Base-by-base conservation (phyloP, 2,329 filamentous ascomycete species). In the Xylariaceae sp. region DNA sequence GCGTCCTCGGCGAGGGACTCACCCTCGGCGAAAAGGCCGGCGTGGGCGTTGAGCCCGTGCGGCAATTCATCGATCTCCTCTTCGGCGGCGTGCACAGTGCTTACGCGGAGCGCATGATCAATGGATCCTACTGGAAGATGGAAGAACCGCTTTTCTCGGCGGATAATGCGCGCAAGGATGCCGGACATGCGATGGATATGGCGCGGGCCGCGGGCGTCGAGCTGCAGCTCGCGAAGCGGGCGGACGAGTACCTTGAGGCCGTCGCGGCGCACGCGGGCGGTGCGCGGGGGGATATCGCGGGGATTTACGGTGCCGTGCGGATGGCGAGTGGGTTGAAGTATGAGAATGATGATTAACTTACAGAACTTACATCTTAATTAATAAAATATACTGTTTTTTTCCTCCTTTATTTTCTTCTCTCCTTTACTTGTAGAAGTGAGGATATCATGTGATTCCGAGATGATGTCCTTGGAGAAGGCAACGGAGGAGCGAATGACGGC, bases 141-240 rank as follows among this genome's bases (percentile, higher is more conserved):
- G 84, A 89, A 23, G 88, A 87, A 68, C 92, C 92, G n/a, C 76
- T 94, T 7, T 96, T 96, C 72, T 85, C 85, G 2, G 89, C 93
- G 0, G 88, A 94, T 71, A 77, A 96, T 60, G 92, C 91, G 4
- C 79, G 88, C 62, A 96, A 96, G 72, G 92, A 96, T 76, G 83
- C 87, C 1, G 76, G 85, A 1, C 91, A 96, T 78, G 90, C 89
- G 3, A 76, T 85, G 71, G 78, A 76, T 57, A 69, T 96, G 60
- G 92, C 89, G 0, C 76, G 83, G 62, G 75, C 75, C 23, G 80
- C 78, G 4, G 90, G 89, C 0, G 78, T 82, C 49, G 80, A 78
- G 60, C 73, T 96, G 73, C 81, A 77, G 61, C 86, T 84, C 63
- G 75, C 88, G 0, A 85, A 89, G 73, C 78, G 87, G 2, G 87